These are phyloP conservation scores for Pythium angustatum DNA, from an alignment of 352 stramenopile species.

Conservation along the genomic window DNA sequence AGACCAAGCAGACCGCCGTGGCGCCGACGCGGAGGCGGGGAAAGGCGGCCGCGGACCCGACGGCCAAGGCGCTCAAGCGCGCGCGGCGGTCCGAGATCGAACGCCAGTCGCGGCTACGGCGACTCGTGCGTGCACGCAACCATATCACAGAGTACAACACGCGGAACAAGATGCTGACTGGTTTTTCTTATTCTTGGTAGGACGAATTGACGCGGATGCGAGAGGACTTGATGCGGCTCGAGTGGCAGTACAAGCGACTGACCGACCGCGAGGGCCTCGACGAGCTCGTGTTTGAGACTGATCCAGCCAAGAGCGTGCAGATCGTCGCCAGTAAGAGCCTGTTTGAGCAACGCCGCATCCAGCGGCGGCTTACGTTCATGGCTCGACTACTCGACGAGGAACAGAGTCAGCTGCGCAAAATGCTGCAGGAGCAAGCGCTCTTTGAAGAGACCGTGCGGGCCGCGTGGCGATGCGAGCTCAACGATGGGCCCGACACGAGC, in stretches of 20 bases:
- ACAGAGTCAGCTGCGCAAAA: conserved; percentile 29
- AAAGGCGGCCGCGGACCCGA: conserved; percentile 10
- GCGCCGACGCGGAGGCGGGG: conserved; percentile 2
- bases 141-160: too few species aligned
- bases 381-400: conserved; percentile 45
- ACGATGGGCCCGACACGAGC: conserved; percentile 11
- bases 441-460: conserved; percentile 27
- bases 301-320: neutral
- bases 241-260: conserved; percentile 43
- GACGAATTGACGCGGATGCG: conserved; percentile 46
- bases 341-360: conserved; percentile 22
- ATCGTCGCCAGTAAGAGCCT: conserved; percentile 21
- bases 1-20: conserved; percentile 2
- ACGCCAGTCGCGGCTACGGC: conserved; percentile 48
- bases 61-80: conserved; percentile 33
- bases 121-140: conserved; percentile 34
- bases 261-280: conserved; percentile 26
- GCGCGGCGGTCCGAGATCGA: conserved; percentile 63
- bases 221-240: conserved; percentile 49
- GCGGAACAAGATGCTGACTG: too few species aligned
- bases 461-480: conserved; percentile 30
- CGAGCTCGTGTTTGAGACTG: conserved; percentile 23
- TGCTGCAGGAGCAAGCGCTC: conserved; percentile 24
- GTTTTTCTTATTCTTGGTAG: too few species aligned
- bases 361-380: conserved; percentile 39